Base-by-base conservation (phyloP, 805 yeast species). In the Wickerhamiella shivajii region DNA sequence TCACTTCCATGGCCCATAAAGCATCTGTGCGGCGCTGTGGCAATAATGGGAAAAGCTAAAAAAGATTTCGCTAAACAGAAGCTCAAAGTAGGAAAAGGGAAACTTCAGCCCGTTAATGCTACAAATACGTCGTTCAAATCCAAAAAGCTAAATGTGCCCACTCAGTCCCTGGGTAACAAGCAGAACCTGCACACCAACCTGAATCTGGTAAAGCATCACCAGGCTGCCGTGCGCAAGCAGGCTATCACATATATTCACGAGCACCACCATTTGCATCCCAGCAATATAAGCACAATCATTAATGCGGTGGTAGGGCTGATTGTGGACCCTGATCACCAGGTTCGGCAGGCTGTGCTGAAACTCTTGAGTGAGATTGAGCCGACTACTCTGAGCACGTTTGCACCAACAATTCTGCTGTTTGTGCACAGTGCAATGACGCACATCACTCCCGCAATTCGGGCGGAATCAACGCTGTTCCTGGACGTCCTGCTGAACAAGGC, bases 381-480 rank as follows among this genome's bases (percentile, higher is more conserved):
- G 4, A 31, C 15, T n/a, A 39, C 33, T n/a, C 32, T 52, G 16
- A 66, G 14, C 49, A 77, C 35, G 11, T 59, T 60, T 34, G 39
- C 47, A 4, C 28, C 44, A 16, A 34, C 44, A 15, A 35, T 61
- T 12, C 65, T 78, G n/a, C 62, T 87, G 19, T 85, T 77, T 51
- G 63, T 87, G 12, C 78, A 77, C 44, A 76, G 87, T 33, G 92
- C 94, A 3, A 87, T 90, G 95, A 78, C 96, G 12, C 96, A 90
- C 52, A 77, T 90, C 25, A 67, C 67, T 19, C 74, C 83, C 1
- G 72, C 71, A 3, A 73, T 90, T 18, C 67, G 94, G 36, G 68
- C 70, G 28, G 84, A 79, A 39, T 71, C 93, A 2, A 69, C 87
- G 0, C 69, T 66, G 38, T 79, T 77, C 44, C 56, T 85, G 17